Conservation (phyloP, 2,329 filamentous ascomycete species). For the Diaporthe citriasiana region DNA sequence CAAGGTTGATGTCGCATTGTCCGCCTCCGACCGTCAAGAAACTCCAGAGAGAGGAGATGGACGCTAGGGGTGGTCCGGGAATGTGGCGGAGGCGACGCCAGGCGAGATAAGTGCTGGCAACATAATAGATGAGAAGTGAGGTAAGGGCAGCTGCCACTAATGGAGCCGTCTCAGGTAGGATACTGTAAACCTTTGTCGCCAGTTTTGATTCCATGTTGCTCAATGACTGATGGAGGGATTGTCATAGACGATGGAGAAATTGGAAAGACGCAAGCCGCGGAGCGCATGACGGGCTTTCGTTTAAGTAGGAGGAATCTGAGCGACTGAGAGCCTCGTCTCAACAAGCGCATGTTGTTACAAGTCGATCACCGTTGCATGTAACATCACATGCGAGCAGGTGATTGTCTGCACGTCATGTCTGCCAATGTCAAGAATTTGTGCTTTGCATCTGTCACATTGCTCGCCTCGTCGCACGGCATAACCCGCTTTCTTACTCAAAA, state of each 20-base stretch:
- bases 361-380: no score
- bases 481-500: not conserved
- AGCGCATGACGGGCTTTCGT: not conserved
- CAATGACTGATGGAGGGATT: not conserved
- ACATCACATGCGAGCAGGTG: no score
- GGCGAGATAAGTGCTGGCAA: conserved; percentile 15
- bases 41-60: conserved; percentile 49
- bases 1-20: conserved; percentile 44
- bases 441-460: not conserved
- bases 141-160: not conserved
- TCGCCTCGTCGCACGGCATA: not conserved
- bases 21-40: conserved; percentile 44
- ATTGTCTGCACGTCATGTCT: not conserved
- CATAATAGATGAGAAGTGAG: not conserved
- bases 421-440: not conserved
- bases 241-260: not conserved
- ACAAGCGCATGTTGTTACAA: not conserved
- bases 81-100: conserved; percentile 49
- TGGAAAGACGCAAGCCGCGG: not conserved
- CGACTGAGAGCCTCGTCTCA: not conserved
- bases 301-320: not conserved
- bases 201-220: not conserved
- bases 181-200: not conserved
- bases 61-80: conserved; percentile 47
- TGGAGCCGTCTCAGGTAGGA: not conserved